Evolutionary conservation across 73 alveolate species (phyloP).

Genomic region (Paramecium biaurelia): DNA sequence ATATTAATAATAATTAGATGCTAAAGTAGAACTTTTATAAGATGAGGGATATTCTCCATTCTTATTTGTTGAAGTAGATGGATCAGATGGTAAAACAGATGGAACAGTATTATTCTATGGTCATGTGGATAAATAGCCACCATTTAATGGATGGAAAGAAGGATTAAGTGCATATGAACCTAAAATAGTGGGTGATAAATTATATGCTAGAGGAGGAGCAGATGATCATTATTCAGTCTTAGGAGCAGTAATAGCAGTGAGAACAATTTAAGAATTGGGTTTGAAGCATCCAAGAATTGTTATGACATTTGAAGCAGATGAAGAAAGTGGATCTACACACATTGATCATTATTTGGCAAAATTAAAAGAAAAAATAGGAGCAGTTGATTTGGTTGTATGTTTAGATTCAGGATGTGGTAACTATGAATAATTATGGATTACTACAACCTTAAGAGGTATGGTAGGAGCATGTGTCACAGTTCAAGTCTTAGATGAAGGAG

Average conservation of each 20-base stretch:
- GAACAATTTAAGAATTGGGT: constrained; percentile 72
- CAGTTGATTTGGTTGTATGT: constrained; percentile 85
- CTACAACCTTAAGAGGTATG: constrained; percentile 88
- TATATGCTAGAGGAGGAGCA: constrained; percentile 90
- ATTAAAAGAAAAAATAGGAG: constrained; percentile 71
- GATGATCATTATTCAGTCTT: constrained; percentile 95
- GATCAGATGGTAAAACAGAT: constrained; percentile 44
- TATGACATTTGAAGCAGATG: constrained; percentile 90
- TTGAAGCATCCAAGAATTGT: constrained; percentile 86
- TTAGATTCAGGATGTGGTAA: constrained; percentile 88
- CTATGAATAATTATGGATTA: constrained; percentile 87
- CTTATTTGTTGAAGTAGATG: constrained; percentile 44
- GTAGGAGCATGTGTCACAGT: constrained; percentile 80
- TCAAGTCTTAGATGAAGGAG: constrained; percentile 76
- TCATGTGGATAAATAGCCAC: constrained; percentile 84
- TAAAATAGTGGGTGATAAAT: constrained; percentile 73
- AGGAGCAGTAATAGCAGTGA: constrained; percentile 83
- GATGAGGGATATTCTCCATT: constrained; percentile 64
- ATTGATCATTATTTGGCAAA: constrained; percentile 77
- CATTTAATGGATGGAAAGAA: constrained; percentile 78
- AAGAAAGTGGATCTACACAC: constrained; percentile 90
- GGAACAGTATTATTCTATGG: constrained; percentile 77
- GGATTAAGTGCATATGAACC: constrained; percentile 78
- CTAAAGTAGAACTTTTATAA: constrained; percentile 16
- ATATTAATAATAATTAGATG: neutral